Conservation (phyloP, 495 filamentous ascomycete genomes). For the Choiromyces venosus region DNA sequence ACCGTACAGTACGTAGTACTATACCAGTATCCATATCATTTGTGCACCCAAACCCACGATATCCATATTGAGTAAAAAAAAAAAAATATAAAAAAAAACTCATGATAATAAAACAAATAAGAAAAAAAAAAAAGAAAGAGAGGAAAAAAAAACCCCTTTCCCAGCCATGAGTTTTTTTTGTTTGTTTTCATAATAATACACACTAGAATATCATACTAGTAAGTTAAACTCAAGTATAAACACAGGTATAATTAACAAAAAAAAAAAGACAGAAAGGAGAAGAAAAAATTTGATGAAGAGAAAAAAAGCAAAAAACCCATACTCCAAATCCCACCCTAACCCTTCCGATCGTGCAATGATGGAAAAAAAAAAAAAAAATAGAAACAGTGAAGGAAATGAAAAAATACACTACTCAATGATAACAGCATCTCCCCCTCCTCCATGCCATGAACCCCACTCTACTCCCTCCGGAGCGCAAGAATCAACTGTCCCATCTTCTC, state of each 20-base stretch:
- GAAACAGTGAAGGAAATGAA: background rate
- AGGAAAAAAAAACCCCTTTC: background rate
- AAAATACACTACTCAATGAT: background rate
- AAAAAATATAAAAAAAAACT: background rate
- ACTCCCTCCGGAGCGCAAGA: slow-evolving; percentile 33
- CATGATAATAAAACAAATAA: background rate
- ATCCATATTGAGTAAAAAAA: background rate
- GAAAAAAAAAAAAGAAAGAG: background rate
- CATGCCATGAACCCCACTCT: background rate
- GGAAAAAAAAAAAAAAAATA: background rate
- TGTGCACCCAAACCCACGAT: background rate
- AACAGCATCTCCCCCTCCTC: background rate
- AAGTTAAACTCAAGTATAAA: background rate
- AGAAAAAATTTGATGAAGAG: too few species aligned
- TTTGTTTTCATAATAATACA: slow-evolving; percentile 1
- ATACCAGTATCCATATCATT: background rate
- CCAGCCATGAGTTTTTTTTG: background rate
- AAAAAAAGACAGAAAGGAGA: background rate
- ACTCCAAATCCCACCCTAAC: slow-evolving; percentile 16
- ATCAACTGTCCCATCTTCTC: slow-evolving; percentile 41
- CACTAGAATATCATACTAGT: background rate
- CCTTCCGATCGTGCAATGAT: background rate
- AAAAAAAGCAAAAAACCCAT: slow-evolving; percentile 12
- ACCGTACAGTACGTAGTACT: background rate
- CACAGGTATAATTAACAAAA: background rate